A percentile compares a stretch with the other conserved stretches of the same genome.
Evolutionary conservation across 176 grass and related monocot species (phyloP).

Genomic region (Microstegium vimineum): DNA sequence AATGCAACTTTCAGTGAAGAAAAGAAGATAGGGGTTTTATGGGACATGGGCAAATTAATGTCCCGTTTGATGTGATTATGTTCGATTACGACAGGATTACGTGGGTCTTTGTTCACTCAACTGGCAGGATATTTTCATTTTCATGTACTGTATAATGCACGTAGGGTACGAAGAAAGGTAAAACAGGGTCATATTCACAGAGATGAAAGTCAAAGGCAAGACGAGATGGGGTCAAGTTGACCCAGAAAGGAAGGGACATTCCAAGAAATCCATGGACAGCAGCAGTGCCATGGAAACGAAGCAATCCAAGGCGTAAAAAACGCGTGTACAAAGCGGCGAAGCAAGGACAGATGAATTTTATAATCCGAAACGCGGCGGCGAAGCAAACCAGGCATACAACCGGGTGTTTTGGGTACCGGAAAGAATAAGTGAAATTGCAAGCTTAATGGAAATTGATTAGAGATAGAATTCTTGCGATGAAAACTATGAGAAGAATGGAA

Average conservation of each 20-base stretch:
- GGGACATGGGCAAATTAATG: not conserved
- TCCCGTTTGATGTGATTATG: not conserved
- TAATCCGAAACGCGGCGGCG: slow-evolving; percentile 6
- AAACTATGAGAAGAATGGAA: not conserved
- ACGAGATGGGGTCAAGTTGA: not conserved
- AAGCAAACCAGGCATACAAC: slow-evolving; percentile 22
- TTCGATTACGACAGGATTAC: not conserved
- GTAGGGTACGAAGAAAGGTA: not conserved
- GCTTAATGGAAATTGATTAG: not conserved
- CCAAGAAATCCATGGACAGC: slow-evolving; percentile 7
- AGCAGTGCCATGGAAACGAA: slow-evolving; percentile 8
- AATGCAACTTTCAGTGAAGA: slow-evolving; percentile 1
- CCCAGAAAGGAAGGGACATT: not conserved
- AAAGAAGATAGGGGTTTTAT: not conserved
- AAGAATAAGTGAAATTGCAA: not conserved
- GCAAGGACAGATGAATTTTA: slow-evolving; percentile 4
- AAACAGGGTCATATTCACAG: not conserved
- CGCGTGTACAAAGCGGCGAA: slow-evolving; percentile 3
- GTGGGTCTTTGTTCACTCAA: not conserved
- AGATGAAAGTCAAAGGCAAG: not conserved
- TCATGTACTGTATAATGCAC: not conserved
- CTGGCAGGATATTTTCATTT: not conserved
- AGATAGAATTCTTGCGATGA: not conserved
- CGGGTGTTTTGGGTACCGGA: not conserved
- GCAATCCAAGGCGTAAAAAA: slow-evolving; percentile 4